phyloP scores from a whole-genome alignment of 352 stramenopile species.

The Phytophthora pseudosyringae region DNA sequence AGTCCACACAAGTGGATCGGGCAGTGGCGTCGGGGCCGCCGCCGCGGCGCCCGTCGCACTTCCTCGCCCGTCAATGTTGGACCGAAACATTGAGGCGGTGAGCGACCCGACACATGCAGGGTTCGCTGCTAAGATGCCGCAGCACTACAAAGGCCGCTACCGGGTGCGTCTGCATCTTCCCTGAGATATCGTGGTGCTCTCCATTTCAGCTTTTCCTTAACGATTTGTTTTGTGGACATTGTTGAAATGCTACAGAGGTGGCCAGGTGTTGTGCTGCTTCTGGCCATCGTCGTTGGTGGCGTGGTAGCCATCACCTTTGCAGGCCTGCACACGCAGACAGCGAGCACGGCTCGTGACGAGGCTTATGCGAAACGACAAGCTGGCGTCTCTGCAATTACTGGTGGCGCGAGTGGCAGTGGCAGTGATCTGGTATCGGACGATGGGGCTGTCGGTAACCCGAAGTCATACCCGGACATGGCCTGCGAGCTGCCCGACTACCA shows the following conservation, averaged over 20 bases:
- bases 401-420: slow-evolving; percentile 24
- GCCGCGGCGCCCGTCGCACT: slow-evolving; percentile 18
- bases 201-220: not conserved
- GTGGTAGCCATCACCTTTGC: slow-evolving; percentile 36
- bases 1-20: slow-evolving; percentile 13
- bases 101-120: slow-evolving; percentile 13
- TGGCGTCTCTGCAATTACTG: slow-evolving; percentile 19
- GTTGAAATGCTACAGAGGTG: slow-evolving; percentile 32
- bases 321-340: slow-evolving; percentile 28
- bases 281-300: slow-evolving; percentile 39
- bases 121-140: slow-evolving; percentile 21
- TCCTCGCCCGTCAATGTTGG: slow-evolving; percentile 34
- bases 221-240: slow-evolving; percentile 4
- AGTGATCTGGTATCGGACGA: slow-evolving; percentile 44
- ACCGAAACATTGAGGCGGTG: slow-evolving; percentile 40
- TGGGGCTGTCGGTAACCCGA: slow-evolving; percentile 62
- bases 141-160: slow-evolving; percentile 41
- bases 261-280: slow-evolving; percentile 49
- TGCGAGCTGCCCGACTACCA: slow-evolving; percentile 68
- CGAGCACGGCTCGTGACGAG: slow-evolving; percentile 24
- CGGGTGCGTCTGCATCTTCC: slow-evolving; percentile 24
- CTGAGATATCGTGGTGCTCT: not conserved
- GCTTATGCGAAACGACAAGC: slow-evolving; percentile 35
- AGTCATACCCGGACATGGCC: slow-evolving; percentile 62
- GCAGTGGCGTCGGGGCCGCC: slow-evolving; percentile 5